Base-by-base conservation (phyloP, 306 rosid genomes). In the Prosopis cineraria region DNA sequence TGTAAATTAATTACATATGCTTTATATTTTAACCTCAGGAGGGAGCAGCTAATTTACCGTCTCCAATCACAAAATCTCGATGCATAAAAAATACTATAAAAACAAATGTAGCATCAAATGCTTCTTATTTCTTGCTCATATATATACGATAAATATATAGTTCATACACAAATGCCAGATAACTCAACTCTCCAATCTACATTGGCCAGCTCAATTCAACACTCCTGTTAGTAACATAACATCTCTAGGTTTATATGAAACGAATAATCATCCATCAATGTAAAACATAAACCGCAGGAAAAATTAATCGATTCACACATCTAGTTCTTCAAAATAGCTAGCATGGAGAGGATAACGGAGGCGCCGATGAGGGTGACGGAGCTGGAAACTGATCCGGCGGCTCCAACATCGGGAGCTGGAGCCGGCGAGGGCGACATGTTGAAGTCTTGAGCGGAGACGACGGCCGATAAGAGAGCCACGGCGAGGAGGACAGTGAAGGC, bases 371-470 rank as follows among this genome's bases (percentile, higher is more conserved):
- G 30, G 19, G 84, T 79, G 29, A 80, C 65, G 0, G 87, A 85
- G 58, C 65, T 29, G 4, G 79, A 68, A 0, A 39, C 70, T 25
- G 79, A 56, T 27, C 47, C 40, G 4, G 90, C 82, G 0, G 86
- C 82, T 72, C 89, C 91, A 27, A 39, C 72, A 1, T 76, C 76
- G 0, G 59, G 73, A 4, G 25, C 22, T 6, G 84, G 89, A 0
- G 78, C 47, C 5, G 86, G 40, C 19, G 67, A 60, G 0, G 67
- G 86, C 1, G 76, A 76, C 3, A 25, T 9, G 63, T 25, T 12
- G 6, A 55, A 17, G 0, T 80, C 85, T 62, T 86, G 90, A 5
- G 85, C 90, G 19, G 76, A 47, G 1, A 56, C 84, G 6, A 56
- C 52, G 58, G 76, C 69, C 6, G 76, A 64, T 53, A 83, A 72